Percentiles rank a stretch among this genome's conserved stretches.
Conservation (phyloP, 106 monocot genomes). For the Platanthera guangdongensis region DNA sequence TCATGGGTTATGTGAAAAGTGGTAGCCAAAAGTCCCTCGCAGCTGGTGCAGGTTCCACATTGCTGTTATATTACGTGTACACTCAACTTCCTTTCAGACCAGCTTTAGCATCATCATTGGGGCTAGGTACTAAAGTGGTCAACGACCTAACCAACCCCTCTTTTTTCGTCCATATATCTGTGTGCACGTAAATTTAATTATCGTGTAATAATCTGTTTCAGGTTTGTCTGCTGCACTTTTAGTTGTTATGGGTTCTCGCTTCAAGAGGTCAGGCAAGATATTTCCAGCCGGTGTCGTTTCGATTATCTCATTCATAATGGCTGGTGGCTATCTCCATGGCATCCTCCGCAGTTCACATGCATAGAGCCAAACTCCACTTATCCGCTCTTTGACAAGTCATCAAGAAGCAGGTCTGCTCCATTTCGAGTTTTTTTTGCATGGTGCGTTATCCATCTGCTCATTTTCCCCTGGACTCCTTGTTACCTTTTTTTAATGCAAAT, state of each 20-base stretch:
- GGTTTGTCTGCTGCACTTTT: slow-evolving; percentile 83
- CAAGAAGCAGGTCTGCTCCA: background rate
- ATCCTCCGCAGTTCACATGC: slow-evolving; percentile 60
- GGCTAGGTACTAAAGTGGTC: slow-evolving; percentile 42
- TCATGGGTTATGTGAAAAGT: slow-evolving; percentile 82
- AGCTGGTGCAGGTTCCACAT: slow-evolving; percentile 65
- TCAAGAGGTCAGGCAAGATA: slow-evolving; percentile 80
- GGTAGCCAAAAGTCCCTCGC: slow-evolving; percentile 85
- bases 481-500: background rate
- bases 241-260: slow-evolving; percentile 91
- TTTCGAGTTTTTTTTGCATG: background rate
- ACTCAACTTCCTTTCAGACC: slow-evolving; percentile 72
- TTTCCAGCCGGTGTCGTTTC: slow-evolving; percentile 91
- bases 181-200: background rate
- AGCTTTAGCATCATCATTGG: slow-evolving; percentile 78
- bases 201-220: slow-evolving; percentile 12
- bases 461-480: background rate
- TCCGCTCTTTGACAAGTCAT: background rate
- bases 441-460: background rate
- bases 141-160: background rate
- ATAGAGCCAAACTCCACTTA: background rate
- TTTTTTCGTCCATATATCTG: background rate
- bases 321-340: slow-evolving; percentile 77
- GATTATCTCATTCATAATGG: slow-evolving; percentile 71
- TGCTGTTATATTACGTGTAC: slow-evolving; percentile 69